Evolutionary conservation across 306 rosid genomes (phyloP), one percentile per base, ranked within the genome.

Genomic region (Ceratonia siliqua): DNA sequence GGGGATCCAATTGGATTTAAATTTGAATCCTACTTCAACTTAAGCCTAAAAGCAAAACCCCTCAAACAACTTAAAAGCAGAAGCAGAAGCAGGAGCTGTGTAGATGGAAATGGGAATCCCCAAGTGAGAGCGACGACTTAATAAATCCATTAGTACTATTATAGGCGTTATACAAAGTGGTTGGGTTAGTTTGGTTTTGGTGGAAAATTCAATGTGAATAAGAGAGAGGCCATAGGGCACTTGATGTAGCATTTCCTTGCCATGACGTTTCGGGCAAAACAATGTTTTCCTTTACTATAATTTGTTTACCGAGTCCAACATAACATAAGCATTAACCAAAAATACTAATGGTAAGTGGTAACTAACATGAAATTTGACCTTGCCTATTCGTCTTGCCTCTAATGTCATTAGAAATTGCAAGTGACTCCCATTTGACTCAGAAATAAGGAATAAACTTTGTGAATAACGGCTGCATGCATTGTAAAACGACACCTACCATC

Each of bases 1-100:
- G 77, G 35, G 59, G 69, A 41, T 43, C n/a, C 41, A 38, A 55
- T 56, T 27, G 6, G 28, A 56, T 72, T 72, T 72, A 41, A 72
- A 71, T n/a, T 68, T 49, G 74, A 68, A 68, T 62, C 20, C 2
- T 3, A 36, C 30, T 36, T 5, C 4, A 36, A 36, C 32, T 28
- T 28, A 4, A 28, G 32, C 32, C 32, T 5, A 0, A 27, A 75
- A 22, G 71, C 49, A 12, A 42, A 42, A 42, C 17, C n/a, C 48
- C 17, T 1, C 48, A 12, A 12, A 42, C n/a, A 42, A 42, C 48
- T 42, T 42, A 0, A 12, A 42, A n/a, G n/a, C n/a, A n/a, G n/a
- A n/a, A n/a, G n/a, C n/a, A n/a, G n/a, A n/a, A n/a, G n/a, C n/a
- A n/a, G n/a, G n/a, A n/a, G n/a, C n/a, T n/a, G n/a, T n/a, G n/a